Percentiles rank a stretch among this genome's conserved stretches.
Conservation (phyloP, 2,329 filamentous ascomycete species). For the Neobulgaria alba region DNA sequence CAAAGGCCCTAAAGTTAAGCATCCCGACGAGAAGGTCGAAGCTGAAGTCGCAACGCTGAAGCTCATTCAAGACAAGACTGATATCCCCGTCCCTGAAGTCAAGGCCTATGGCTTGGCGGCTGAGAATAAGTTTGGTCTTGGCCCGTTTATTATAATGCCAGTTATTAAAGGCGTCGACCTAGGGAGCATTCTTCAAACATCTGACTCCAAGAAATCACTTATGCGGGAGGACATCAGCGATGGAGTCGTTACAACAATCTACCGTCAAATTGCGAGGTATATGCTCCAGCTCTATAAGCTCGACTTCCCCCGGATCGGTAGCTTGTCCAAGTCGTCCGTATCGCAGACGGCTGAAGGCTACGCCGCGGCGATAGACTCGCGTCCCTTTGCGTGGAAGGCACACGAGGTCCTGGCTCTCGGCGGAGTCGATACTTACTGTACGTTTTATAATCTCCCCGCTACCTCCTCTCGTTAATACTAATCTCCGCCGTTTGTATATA, state of each 20-base stretch:
- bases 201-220: conserved; percentile 3
- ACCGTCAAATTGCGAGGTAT: conserved; percentile 11
- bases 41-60: conserved; percentile 11
- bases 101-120: conserved; percentile 24
- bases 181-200: conserved; percentile 8
- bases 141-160: conserved; percentile 12
- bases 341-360: neutral
- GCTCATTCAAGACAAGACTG: conserved; percentile 10
- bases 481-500: conserved; percentile 3
- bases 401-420: conserved; percentile 1
- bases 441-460: conserved; percentile 1
- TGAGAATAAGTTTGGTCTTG: conserved; percentile 17
- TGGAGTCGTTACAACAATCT: conserved; percentile 6
- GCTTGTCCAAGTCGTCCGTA: conserved; percentile 2
- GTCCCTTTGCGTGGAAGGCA: conserved; percentile 4
- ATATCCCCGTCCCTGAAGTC: conserved; percentile 18
- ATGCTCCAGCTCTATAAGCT: conserved; percentile 11
- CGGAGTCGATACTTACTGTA: conserved; percentile 5
- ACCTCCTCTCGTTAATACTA: conserved; percentile 2
- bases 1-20: conserved; percentile 9
- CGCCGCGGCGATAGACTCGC: conserved; percentile 2
- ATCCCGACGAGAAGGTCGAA: conserved; percentile 13
- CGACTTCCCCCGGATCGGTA: conserved; percentile 10
- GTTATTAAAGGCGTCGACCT: conserved; percentile 12
- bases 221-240: conserved; percentile 12